Evolutionary conservation across 2,329 filamentous ascomycete species (phyloP).

Genomic region (Monosporascus sp.): DNA sequence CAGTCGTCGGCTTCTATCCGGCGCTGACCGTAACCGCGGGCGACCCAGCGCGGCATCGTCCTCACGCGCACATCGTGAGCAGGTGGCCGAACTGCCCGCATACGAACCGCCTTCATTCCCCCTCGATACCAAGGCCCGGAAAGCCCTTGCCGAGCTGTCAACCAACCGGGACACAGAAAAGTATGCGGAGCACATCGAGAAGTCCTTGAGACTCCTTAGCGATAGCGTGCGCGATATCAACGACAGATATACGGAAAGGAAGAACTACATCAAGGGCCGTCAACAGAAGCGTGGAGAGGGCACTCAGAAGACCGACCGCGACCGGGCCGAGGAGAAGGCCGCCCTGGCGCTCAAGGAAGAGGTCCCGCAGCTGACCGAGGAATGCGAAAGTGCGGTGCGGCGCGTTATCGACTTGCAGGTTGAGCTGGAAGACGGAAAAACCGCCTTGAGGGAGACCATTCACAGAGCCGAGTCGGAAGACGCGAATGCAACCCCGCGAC

Average conservation of each 20-base stretch:
- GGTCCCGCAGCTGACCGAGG: slow-evolving; percentile 37
- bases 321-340: slow-evolving; percentile 32
- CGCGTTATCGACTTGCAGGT: slow-evolving; percentile 44
- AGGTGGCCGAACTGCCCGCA: slow-evolving; percentile 34
- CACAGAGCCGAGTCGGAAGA: slow-evolving; percentile 23
- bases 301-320: slow-evolving; percentile 31
- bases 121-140: slow-evolving; percentile 34
- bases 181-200: slow-evolving; percentile 43
- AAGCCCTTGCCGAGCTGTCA: slow-evolving; percentile 38
- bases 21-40: slow-evolving; percentile 8
- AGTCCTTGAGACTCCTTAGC: slow-evolving; percentile 39
- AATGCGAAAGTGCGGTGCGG: slow-evolving; percentile 43
- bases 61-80: slow-evolving; percentile 3
- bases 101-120: slow-evolving; percentile 46
- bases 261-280: slow-evolving; percentile 27
- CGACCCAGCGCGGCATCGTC: slow-evolving; percentile 7
- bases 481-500: slow-evolving; percentile 8
- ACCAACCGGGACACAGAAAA: slow-evolving; percentile 33
- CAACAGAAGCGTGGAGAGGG: slow-evolving; percentile 30
- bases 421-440: slow-evolving; percentile 44
- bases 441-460: slow-evolving; percentile 32
- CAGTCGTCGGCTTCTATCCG: slow-evolving; percentile 15
- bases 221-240: slow-evolving; percentile 44
- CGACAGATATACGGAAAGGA: slow-evolving; percentile 35
- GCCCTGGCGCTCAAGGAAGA: slow-evolving; percentile 33